Evolutionary conservation across 2,329 filamentous ascomycete genomes (phyloP).

Genomic region (Fusarium sp.): DNA sequence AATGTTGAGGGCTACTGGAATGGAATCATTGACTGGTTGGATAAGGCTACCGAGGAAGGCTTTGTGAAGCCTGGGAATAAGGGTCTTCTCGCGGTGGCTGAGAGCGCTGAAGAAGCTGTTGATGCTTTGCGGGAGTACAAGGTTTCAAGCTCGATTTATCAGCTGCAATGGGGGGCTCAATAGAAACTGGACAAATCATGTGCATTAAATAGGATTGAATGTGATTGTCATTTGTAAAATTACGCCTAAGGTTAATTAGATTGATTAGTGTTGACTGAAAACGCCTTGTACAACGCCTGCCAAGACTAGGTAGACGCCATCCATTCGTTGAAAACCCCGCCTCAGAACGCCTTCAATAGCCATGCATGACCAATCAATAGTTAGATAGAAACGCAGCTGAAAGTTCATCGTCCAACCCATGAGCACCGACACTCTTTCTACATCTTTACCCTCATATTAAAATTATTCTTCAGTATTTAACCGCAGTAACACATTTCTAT

Average conservation of each 20-base stretch:
- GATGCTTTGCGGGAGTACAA: slow-evolving; percentile 78
- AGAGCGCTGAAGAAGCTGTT: slow-evolving; percentile 78
- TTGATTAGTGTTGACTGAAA: background rate
- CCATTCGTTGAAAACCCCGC: background rate
- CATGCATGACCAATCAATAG: background rate
- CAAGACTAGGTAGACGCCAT: background rate
- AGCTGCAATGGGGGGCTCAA: slow-evolving; percentile 83
- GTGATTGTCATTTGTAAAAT: too few relatives aligned
- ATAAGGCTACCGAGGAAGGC: slow-evolving; percentile 77
- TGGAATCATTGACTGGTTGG: slow-evolving; percentile 84
- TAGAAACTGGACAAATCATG: slow-evolving; percentile 48
- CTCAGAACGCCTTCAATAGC: background rate
- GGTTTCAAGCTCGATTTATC: slow-evolving; percentile 78
- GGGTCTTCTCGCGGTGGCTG: slow-evolving; percentile 82
- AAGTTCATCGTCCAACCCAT: background rate
- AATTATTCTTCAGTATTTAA: too few relatives aligned
- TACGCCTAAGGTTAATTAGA: too few relatives aligned
- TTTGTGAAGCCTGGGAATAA: slow-evolving; percentile 80
- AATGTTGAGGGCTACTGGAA: slow-evolving; percentile 95
- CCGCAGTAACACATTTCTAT: too few relatives aligned
- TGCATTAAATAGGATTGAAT: accelerated
- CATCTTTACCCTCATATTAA: too few relatives aligned
- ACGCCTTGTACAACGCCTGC: background rate
- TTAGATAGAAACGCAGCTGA: background rate
- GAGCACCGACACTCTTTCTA: too few relatives aligned